Percentiles rank a stretch among this genome's conserved stretches.
phyloP scores from a whole-genome alignment of 257 asterid genomes.

The Pogostemon cablin region DNA sequence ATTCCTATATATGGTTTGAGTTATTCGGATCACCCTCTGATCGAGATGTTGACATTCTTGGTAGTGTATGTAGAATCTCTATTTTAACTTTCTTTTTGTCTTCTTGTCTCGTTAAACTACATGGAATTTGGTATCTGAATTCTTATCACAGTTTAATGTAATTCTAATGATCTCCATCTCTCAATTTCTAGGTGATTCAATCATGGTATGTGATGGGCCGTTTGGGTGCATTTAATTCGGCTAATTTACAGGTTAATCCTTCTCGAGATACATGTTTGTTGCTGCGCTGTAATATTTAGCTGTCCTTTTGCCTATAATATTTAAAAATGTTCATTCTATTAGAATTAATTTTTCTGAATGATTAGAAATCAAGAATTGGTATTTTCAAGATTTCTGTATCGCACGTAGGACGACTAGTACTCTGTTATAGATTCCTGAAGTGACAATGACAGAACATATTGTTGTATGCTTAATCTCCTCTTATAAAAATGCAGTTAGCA shows the following conservation, averaged over 20 bases:
- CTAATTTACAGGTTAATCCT: constrained; percentile 76
- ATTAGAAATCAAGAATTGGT: too few relatives aligned
- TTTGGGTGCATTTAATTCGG: constrained; percentile 83
- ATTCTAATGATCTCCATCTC: constrained; percentile 1
- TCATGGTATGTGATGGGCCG: constrained; percentile 99
- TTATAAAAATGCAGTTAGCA: constrained; percentile 56
- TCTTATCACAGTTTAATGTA: constrained; percentile 9
- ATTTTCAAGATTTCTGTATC: too few relatives aligned
- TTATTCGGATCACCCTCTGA: constrained; percentile 89
- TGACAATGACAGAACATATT: not conserved
- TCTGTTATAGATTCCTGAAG: constrained; percentile 8
- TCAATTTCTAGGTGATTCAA: constrained; percentile 65
- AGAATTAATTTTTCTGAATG: too few relatives aligned
- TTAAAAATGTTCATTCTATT: not conserved
- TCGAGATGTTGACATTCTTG: constrained; percentile 90
- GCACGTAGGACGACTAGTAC: not conserved
- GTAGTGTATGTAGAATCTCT: constrained; percentile 71
- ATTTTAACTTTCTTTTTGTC: constrained; percentile 14
- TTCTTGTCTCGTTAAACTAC: constrained; percentile 12
- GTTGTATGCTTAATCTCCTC: not conserved
- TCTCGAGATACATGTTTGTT: constrained; percentile 7
- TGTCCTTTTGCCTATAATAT: not conserved
- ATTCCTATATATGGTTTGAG: constrained; percentile 93
- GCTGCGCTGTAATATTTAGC: not conserved
- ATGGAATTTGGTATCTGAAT: constrained; percentile 4